phyloP scores from a whole-genome alignment of 257 asterid genomes.

The Haberlea rhodopensis region DNA sequence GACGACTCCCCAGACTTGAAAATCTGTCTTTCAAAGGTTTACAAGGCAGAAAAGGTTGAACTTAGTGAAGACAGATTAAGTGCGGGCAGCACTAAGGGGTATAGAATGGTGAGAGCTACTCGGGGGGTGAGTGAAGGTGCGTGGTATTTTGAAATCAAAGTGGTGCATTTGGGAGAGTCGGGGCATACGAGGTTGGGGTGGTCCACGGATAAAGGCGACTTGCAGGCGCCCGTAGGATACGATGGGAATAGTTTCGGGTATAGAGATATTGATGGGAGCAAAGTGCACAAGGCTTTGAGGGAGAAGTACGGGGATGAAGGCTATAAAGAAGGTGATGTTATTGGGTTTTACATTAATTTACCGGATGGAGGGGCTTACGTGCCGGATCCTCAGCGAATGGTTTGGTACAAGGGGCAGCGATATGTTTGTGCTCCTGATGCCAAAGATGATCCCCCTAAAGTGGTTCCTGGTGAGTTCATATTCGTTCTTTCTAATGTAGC shows the following conservation, averaged over 20 bases:
- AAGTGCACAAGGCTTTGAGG: slow-evolving; percentile 91
- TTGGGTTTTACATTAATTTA: slow-evolving; percentile 82
- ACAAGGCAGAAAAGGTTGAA: slow-evolving; percentile 94
- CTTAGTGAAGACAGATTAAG: slow-evolving; percentile 80
- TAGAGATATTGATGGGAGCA: slow-evolving; percentile 89
- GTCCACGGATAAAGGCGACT: slow-evolving; percentile 93
- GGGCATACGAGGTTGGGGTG: slow-evolving; percentile 96
- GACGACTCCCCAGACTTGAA: slow-evolving; percentile 61
- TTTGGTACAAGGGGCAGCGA: slow-evolving; percentile 93
- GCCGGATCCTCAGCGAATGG: slow-evolving; percentile 66
- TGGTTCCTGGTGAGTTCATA: slow-evolving; percentile 68
- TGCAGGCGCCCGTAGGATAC: slow-evolving; percentile 97
- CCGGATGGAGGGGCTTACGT: slow-evolving; percentile 73
- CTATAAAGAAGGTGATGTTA: slow-evolving; percentile 82
- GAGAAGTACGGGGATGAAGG: slow-evolving; percentile 84
- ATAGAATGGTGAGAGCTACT: slow-evolving; percentile 94
- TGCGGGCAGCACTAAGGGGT: slow-evolving; percentile 94
- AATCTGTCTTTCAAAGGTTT: slow-evolving; percentile 78
- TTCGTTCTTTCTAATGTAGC: no score
- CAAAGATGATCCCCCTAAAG: slow-evolving; percentile 76
- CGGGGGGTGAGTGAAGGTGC: slow-evolving; percentile 87
- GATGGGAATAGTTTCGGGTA: slow-evolving; percentile 91
- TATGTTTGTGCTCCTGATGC: slow-evolving; percentile 61
- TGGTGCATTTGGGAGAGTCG: slow-evolving; percentile 78
- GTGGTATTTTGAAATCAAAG: slow-evolving; percentile 90